Evolutionary conservation across 1,284 basidiomycete species (phyloP), one percentile per base, ranked within the genome.

Genomic region (Apiotrichum porosum): DNA sequence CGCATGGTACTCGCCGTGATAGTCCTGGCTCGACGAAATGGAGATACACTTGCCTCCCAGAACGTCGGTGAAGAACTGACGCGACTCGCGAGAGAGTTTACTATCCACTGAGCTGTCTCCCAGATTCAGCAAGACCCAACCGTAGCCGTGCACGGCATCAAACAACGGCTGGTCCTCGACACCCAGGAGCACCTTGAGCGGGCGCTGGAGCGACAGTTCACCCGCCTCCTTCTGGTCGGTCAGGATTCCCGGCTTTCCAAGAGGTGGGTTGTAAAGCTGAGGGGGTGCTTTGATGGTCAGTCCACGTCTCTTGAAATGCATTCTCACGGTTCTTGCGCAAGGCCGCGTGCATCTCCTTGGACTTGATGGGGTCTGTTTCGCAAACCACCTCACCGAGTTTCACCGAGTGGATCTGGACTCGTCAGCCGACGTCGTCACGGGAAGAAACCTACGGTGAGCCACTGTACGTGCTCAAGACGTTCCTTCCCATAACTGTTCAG

Each of bases 351-450:
- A 52, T 45, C n/a, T 31, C 32, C 8, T 38, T 42, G 9, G 57
- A 51, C 37, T 54, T 54, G 21, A 26, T 22, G 8, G 37, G 21
- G 38, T 59, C 52, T 3, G 57, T 59, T 33, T 56, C 49, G 40
- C 57, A 59, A 32, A 59, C 51, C 9, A 51, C 49, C 31, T 49
- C 54, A 1, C 57, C 57, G 3, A 59, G 47, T 3, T 40, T 39
- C 22, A 59, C 50, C 30, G 45, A 47, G 30, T 37, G 31, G 32
- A 36, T n/a, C n/a, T n/a, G n/a, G n/a, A n/a, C n/a, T n/a, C n/a
- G n/a, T n/a, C n/a, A n/a, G n/a, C n/a, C n/a, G n/a, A n/a, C n/a
- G n/a, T n/a, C n/a, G n/a, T n/a, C n/a, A n/a, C n/a, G n/a, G n/a
- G n/a, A n/a, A n/a, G n/a, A n/a, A n/a, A n/a, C n/a, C n/a, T n/a